phyloP scores from a whole-genome alignment of 2,329 filamentous ascomycete species.

The Fusarium fracticaudum region DNA sequence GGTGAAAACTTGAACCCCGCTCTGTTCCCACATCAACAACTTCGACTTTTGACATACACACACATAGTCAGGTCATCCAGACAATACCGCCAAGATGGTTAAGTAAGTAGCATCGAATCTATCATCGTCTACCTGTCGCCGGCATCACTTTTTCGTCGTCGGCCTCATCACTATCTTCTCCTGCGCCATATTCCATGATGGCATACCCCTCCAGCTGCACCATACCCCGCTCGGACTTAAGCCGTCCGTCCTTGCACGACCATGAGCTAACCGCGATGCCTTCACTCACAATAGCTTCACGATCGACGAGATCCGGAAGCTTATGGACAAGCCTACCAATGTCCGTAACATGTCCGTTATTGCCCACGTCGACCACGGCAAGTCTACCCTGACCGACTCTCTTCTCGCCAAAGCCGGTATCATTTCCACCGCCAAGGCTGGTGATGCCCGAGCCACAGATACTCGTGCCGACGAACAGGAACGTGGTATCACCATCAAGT shows the following conservation, averaged over 20 bases:
- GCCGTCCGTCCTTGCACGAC: constrained; percentile 27
- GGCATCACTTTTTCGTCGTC: neutral
- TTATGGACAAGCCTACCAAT: constrained; percentile 83
- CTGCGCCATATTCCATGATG: neutral
- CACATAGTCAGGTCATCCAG: constrained; percentile 53
- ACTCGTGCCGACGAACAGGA: constrained; percentile 98
- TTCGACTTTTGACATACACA: constrained; percentile 47
- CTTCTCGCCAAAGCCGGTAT: constrained; percentile 99
- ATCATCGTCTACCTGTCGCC: neutral
- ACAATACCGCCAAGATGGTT: constrained; percentile 96
- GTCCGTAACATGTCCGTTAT: constrained; percentile 99
- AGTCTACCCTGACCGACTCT: constrained; percentile 99
- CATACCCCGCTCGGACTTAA: constrained; percentile 55
- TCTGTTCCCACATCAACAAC: constrained; percentile 51
- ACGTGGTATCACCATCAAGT: constrained; percentile 99
- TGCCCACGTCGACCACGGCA: constrained; percentile 99
- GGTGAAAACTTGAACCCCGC: constrained; percentile 58
- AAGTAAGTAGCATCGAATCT: constrained; percentile 77
- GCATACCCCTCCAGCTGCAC: constrained; percentile 8
- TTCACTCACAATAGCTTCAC: constrained; percentile 79
- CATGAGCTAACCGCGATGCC: constrained; percentile 60
- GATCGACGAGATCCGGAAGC: constrained; percentile 85
- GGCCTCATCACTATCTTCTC: constrained; percentile 2
- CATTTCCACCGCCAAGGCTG: constrained; percentile 97
- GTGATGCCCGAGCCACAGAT: constrained; percentile 95